Conservation (phyloP, 2,329 filamentous ascomycete species). For the Chaetomium sp. region DNA sequence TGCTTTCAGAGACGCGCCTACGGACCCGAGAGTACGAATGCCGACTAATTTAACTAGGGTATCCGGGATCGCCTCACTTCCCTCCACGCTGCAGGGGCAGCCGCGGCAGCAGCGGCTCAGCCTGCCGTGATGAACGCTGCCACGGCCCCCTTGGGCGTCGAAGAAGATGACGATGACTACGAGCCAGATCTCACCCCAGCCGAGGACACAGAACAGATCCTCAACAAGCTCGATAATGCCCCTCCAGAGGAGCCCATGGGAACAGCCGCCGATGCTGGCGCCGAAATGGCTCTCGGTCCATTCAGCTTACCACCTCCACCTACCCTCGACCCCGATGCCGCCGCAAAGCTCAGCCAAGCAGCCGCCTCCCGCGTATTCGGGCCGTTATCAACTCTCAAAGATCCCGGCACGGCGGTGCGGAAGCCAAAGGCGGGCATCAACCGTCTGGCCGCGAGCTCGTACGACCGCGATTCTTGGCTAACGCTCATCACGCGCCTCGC, state of each 20-base stretch:
- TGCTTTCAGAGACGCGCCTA: neutral
- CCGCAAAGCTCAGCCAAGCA: constrained; percentile 71
- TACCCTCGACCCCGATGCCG: constrained; percentile 69
- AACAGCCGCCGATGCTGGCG: constrained; percentile 48
- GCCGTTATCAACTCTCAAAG: constrained; percentile 73
- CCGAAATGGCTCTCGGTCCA: constrained; percentile 64
- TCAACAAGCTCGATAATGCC: constrained; percentile 74
- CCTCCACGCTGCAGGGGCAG: constrained; percentile 45
- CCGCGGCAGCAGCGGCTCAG: constrained; percentile 40
- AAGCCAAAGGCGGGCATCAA: constrained; percentile 75
- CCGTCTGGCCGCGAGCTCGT: constrained; percentile 78
- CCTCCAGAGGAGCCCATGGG: constrained; percentile 56
- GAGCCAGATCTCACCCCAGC: constrained; percentile 82
- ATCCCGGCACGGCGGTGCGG: constrained; percentile 59
- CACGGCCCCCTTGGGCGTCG: constrained; percentile 64
- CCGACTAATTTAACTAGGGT: constrained; percentile 41
- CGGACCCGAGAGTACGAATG: too few species aligned
- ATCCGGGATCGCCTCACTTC: constrained; percentile 54
- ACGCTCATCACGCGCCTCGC: constrained; percentile 84
- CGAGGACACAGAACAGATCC: constrained; percentile 75
- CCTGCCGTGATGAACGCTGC: constrained; percentile 56
- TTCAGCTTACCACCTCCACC: constrained; percentile 81
- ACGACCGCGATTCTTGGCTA: constrained; percentile 87
- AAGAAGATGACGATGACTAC: constrained; percentile 85
- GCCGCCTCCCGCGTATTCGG: constrained; percentile 77